A percentile compares a stretch with the other conserved stretches of the same genome.
Conservation (phyloP, 1,284 basidiomycete species). For the Cryptococcus sp. region DNA sequence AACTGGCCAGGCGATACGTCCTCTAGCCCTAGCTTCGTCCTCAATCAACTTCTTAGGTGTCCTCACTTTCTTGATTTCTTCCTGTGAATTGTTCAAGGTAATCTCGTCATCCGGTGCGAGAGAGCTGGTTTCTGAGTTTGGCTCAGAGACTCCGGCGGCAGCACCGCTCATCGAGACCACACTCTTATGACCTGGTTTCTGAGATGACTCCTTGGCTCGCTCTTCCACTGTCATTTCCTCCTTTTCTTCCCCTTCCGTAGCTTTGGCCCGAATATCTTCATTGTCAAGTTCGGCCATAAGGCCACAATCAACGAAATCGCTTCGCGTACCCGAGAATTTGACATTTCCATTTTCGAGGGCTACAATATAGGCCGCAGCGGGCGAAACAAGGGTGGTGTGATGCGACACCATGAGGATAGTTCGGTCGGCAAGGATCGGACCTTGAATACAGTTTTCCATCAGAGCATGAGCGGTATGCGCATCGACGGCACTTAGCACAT, state of each 20-base stretch:
- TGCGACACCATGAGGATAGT: conserved; percentile 86
- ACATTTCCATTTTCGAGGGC: conserved; percentile 80
- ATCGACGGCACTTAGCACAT: conserved; percentile 63
- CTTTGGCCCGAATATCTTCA: conserved; percentile 50
- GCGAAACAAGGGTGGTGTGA: conserved; percentile 53
- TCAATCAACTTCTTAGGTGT: conserved; percentile 78
- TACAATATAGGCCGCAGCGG: conserved; percentile 49
- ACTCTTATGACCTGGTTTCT: conserved; percentile 39
- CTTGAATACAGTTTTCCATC: conserved; percentile 74
- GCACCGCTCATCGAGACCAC: conserved; percentile 26
- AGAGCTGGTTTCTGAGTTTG: conserved; percentile 40
- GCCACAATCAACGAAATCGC: conserved; percentile 62
- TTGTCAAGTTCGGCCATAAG: conserved; percentile 65
- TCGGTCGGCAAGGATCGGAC: conserved; percentile 71
- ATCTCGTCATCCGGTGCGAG: conserved; percentile 34
- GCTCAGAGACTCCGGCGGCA: conserved; percentile 18
- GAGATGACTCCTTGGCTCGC: conserved; percentile 4
- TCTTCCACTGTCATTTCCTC: conserved; percentile 47
- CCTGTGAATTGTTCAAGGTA: conserved; percentile 22
- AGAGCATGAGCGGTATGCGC: conserved; percentile 81
- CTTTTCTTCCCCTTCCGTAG: conserved; percentile 47
- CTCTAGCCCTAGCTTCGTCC: conserved; percentile 81
- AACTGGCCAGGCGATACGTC: conserved; percentile 68
- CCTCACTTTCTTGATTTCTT: conserved; percentile 48
- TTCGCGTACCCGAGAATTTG: conserved; percentile 64